Conservation (phyloP, 2,329 filamentous ascomycete species). For the Nothopassalora personata region DNA sequence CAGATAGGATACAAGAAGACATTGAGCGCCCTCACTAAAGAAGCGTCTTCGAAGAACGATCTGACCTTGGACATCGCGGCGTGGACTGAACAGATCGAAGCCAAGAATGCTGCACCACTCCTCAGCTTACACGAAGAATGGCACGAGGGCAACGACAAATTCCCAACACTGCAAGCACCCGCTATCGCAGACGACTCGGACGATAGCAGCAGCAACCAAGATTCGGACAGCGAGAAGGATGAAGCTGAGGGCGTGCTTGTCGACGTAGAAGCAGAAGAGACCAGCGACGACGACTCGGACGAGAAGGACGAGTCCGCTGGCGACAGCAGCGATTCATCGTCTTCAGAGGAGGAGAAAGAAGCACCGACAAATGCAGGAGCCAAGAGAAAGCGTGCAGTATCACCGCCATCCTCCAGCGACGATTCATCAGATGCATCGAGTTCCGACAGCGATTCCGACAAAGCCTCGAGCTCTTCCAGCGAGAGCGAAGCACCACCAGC, state of each 20-base stretch:
- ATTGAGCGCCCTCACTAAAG: slow-evolving; percentile 26
- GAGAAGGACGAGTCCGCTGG: slow-evolving; percentile 10
- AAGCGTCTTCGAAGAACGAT: slow-evolving; percentile 28
- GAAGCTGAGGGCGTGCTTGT: slow-evolving; percentile 15
- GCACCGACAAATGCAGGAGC: not conserved
- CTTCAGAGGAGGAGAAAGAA: not conserved
- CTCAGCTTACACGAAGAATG: slow-evolving; percentile 25
- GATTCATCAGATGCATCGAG: slow-evolving; percentile 8
- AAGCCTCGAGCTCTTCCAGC: slow-evolving; percentile 14
- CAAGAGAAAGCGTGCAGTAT: not conserved
- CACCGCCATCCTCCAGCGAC: slow-evolving; percentile 1
- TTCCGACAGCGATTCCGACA: slow-evolving; percentile 12
- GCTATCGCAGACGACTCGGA: slow-evolving; percentile 13
- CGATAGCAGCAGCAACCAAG: slow-evolving; percentile 10
- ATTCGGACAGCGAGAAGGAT: slow-evolving; percentile 13
- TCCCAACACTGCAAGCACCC: slow-evolving; percentile 12
- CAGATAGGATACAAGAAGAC: slow-evolving; percentile 31
- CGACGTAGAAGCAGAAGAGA: slow-evolving; percentile 23
- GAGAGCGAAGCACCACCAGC: slow-evolving; percentile 29
- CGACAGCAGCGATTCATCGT: slow-evolving; percentile 1
- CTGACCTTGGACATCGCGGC: slow-evolving; percentile 19
- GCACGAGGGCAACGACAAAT: slow-evolving; percentile 18
- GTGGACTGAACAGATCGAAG: slow-evolving; percentile 19
- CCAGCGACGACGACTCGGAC: slow-evolving; percentile 22
- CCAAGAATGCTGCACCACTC: slow-evolving; percentile 18